Conservation (phyloP, 148 eudicot genomes). For the Heliosperma pusillum region DNA sequence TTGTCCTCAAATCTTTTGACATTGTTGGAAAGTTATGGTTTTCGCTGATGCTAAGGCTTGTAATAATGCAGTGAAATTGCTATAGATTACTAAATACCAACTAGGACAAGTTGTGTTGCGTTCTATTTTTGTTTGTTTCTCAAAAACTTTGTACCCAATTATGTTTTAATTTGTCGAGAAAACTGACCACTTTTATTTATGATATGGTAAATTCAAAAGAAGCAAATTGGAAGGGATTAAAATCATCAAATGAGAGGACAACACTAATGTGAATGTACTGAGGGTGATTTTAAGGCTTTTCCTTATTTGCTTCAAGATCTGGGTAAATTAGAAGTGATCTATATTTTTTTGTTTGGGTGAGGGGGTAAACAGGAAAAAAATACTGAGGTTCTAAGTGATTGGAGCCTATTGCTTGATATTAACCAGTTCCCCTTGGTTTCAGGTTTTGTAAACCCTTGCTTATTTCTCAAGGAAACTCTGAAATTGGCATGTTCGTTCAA, state of each 20-base stretch:
- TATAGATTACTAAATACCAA: not conserved
- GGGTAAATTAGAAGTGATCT: not conserved
- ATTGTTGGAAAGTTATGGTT: not conserved
- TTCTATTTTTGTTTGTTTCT: not conserved
- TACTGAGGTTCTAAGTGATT: not conserved
- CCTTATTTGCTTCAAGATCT: not conserved
- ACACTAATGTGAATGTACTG: not conserved
- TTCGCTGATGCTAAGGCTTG: not conserved
- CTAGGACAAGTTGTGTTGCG: not conserved
- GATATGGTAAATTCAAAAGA: too few species aligned
- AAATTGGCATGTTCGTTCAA: slow-evolving; percentile 23
- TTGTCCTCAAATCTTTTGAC: not conserved
- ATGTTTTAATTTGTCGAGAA: not conserved
- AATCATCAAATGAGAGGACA: not conserved
- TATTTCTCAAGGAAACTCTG: slow-evolving; percentile 34
- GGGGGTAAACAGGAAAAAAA: not conserved
- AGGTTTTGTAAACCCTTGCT: slow-evolving; percentile 85
- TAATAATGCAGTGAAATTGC: not conserved
- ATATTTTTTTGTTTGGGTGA: not conserved
- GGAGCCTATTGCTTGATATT: slow-evolving; percentile 11
- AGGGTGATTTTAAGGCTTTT: not conserved
- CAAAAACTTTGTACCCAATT: too few species aligned
- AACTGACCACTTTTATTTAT: not conserved
- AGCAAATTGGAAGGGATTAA: not conserved
- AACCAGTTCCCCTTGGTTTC: slow-evolving; percentile 21